phyloP scores from a whole-genome alignment of 768 basidiomycete genomes.

The Favolaschia claudopus region DNA sequence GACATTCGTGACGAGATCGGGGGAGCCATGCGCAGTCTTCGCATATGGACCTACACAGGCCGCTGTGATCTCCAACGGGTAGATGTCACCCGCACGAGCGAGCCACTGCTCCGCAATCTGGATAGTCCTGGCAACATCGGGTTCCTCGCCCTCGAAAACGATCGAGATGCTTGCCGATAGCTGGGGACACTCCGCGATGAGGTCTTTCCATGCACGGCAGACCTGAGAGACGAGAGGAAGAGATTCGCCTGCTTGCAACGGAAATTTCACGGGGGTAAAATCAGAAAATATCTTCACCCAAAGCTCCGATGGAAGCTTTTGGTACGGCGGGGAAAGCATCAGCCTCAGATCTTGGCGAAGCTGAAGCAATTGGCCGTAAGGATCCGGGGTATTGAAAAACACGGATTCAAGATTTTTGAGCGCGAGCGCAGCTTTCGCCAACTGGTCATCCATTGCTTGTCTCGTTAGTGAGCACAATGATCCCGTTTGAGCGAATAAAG shows the following conservation, averaged over 20 bases:
- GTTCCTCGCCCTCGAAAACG: not conserved
- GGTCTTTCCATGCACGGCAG: slow-evolving; percentile 5
- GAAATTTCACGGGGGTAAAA: not conserved
- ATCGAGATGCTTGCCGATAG: slow-evolving; percentile 10
- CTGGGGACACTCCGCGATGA: not conserved
- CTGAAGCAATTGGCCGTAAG: no score
- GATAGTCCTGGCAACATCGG: not conserved
- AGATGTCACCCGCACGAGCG: not conserved
- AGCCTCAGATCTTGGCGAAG: no score
- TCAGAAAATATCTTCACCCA: not conserved
- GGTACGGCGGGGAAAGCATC: no score
- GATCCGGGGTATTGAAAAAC: no score
- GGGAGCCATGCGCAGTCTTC: not conserved
- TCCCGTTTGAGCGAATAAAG: no score
- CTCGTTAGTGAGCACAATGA: no score
- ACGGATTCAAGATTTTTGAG: no score
- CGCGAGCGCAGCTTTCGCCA: no score
- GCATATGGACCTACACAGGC: slow-evolving; percentile 1
- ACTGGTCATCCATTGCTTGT: no score
- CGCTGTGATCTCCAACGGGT: not conserved
- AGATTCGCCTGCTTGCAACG: not conserved
- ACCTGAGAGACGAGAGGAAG: not conserved
- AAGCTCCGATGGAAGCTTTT: slow-evolving; percentile 9
- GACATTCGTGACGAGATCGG: not conserved
- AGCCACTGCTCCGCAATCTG: slow-evolving; percentile 7